Evolutionary conservation across 2,329 filamentous ascomycete genomes (phyloP), one percentile per base, ranked within the genome.

Genomic region (Tolypocladium capitatum): DNA sequence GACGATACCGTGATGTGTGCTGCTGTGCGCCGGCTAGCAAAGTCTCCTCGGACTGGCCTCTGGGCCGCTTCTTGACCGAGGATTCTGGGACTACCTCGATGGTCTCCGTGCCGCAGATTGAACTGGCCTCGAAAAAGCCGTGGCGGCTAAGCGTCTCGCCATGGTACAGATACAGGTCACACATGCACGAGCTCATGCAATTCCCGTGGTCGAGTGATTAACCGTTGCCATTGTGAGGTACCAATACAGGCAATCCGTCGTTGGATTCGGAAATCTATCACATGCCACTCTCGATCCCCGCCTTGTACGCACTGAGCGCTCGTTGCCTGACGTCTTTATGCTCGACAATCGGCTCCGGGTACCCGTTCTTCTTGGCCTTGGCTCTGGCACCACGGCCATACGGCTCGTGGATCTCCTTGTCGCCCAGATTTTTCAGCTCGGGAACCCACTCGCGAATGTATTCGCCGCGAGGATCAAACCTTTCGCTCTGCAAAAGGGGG

Each of bases 381-480:
- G 66, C 65, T 1, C 63, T 75, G 0, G 73, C 81, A 1, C 83
- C 81, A 43, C 81, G 74, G 2, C 70, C 76, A 61, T 90, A 91
- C 1, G 89, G 89, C 53, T 90, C 87, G 61, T 94, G 88, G 4
- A 95, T 78, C 9, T 81, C 84, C 52, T 80, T 82, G 0, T 78
- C 81, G 56, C 76, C 60, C 3, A 91, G 64, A 0, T 64, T 73
- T 27, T 66, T 71, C 51, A 95, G 67, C 66, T 95, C 89, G 0
- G 81, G 81, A 9, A 95, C 72, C 88, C 88, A 95, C 50, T 78
- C 79, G 34, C 84, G 74, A 48, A 95, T 94, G 61, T 91, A 95
- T 16, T 80, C 78, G 0, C 88, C 90, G 0, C 83, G 71, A 0
- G 75, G 69, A 60, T 95, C 89, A 56, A 94, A 94, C 64, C 84